Evolutionary conservation across 805 yeast genomes (phyloP), one percentile per base, ranked within the genome.

Genomic region (Cyberlindnera japonica): DNA sequence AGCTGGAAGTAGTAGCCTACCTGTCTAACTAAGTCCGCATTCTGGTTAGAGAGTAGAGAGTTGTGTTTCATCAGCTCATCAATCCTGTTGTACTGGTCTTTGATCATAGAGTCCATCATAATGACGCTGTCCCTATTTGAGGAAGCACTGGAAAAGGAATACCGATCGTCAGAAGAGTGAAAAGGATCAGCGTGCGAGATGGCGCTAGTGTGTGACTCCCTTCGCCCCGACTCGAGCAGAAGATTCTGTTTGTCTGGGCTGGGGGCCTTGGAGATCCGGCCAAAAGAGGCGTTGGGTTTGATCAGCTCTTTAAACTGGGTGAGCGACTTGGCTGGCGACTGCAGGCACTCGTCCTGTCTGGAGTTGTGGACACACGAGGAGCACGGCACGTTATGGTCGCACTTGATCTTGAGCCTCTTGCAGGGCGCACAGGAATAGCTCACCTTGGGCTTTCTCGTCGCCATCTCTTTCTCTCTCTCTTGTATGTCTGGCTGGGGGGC

Each of bases 321-420:
- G 17, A 49, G 25, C 0, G 44, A 12, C 32, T 46, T 49, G 11
- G 54, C 44, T 7, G 55, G 54, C 3, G 27, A 21, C 2, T 19
- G 24, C 11, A 44, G 40, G 22, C 56, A 51, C 29, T 52, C 50
- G 10, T 48, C 45, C 10, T 41, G 30, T 13, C 47, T 29, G 13
- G 35, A 13, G 34, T 40, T 42, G 21, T 37, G 39, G 19, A 41
- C 33, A 41, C 56, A 52, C 12, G 45, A 40, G 14, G 48, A 19
- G 25, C 56, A 52, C 2, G 56, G 56, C 5, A 45, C 37, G 17
- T 24, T 20, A 35, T 49, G 51, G 26, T 48, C 51, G 34, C 56
- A 48, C 25, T 43, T 46, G 38, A 43, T 40, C 38, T 48, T 48
- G 22, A 48, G 42, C 10, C 53, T 17, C 22, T 40, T 45, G 33